Conservation (phyloP, 2,329 filamentous ascomycete species). For the Ambrosiella beaveri region DNA sequence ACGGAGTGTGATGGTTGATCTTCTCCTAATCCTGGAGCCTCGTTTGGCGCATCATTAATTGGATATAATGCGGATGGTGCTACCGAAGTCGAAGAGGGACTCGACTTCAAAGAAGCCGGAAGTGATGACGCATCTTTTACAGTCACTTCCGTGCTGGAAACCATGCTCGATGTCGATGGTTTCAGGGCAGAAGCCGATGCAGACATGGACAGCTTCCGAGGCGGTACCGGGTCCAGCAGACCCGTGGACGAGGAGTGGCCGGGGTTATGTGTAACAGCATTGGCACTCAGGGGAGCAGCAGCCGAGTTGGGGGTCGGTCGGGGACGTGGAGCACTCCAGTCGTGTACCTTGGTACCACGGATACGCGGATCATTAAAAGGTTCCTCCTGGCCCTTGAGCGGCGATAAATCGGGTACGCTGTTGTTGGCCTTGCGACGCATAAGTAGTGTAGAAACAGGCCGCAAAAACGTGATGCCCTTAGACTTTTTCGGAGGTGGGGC, state of each 20-base stretch:
- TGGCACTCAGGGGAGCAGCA: conserved; percentile 1
- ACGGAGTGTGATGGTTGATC: neutral
- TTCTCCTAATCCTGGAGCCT: neutral
- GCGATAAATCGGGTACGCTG: conserved; percentile 26
- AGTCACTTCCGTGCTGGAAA: neutral
- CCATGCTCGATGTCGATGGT: neutral
- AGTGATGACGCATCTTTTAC: conserved; percentile 2
- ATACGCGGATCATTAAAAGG: conserved; percentile 45
- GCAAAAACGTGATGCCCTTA: conserved; percentile 39
- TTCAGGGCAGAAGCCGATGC: conserved; percentile 1
- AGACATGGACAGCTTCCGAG: conserved; percentile 6
- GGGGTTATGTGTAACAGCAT: neutral
- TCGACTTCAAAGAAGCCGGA: conserved; percentile 6
- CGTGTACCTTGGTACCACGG: conserved; percentile 45
- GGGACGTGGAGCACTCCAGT: conserved; percentile 44
- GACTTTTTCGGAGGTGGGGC: conserved; percentile 25
- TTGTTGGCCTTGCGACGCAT: conserved; percentile 39
- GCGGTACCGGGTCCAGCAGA: neutral
- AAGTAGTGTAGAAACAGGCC: conserved; percentile 41
- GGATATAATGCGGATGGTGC: neutral
- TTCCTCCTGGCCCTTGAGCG: conserved; percentile 26
- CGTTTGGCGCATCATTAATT: neutral
- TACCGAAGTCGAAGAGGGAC: conserved; percentile 1
- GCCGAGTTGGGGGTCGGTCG: conserved; percentile 15
- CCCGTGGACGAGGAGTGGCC: neutral